Base-by-base conservation (phyloP, 768 basidiomycete species). In the Filobasidium wieringae region DNA sequence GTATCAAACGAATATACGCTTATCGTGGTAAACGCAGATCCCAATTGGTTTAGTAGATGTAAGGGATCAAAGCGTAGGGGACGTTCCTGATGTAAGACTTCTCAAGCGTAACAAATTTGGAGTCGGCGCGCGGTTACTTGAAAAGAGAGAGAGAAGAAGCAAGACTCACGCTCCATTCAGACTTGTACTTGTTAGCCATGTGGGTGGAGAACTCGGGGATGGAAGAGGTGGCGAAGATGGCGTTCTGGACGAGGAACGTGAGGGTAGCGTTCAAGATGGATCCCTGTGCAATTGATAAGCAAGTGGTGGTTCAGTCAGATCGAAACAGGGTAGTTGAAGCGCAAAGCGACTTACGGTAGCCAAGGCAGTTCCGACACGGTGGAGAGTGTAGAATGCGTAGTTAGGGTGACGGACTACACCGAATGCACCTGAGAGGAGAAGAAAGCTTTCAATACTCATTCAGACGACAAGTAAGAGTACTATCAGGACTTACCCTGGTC, bases 341-440 rank as follows among this genome's bases (percentile, higher is more conserved):
- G 37, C 37, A 40, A 1, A 40, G 15, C n/a, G 17, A 57, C 57
- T 43, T 30, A 62, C 64, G 30, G 65, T 62, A 8, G 63, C 53
- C 30, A 66, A 37, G 15, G 62, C 57, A 17, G 64, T 51, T 15
- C 65, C 65, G 37, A 59, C 61, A 15, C 63, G 53, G 60, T 60
- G 64, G 17, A 66, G 32, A 17, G 60, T 53, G 55, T 66, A 66
- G 49, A 62, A 63, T 12, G 61, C 45, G 55, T 62, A 66, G 56
- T 64, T 66, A 36, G 64, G 64, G 55, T 66, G 65, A 51, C 65
- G 58, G 15, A 64, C 59, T 45, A 64, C 34, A 14, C 60, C 59
- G 47, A 51, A 57, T 29, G 31, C 32, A 37, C 56, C 62, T 53
- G 29, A 1, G 12, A 22, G 22, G 15, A 43, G 8, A 43, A 43